These are phyloP conservation scores for Coemansia sp. DNA, from an alignment of 192 early-diverging fungal genomes.

Conservation along the genomic window DNA sequence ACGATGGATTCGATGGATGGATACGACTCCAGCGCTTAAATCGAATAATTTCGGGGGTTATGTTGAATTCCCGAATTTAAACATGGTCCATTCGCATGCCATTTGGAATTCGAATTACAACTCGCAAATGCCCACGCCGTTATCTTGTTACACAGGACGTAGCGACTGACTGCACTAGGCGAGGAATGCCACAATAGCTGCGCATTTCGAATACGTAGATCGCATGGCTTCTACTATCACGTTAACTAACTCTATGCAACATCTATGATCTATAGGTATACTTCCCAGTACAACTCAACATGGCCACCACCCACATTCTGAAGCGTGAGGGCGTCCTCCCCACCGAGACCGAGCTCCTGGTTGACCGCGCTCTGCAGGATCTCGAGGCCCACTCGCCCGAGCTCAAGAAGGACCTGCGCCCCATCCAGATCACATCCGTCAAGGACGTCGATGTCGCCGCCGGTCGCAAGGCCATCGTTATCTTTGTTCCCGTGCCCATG, in stretches of 20 bases:
- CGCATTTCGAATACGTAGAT: background rate
- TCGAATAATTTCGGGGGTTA: background rate
- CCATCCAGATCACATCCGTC: slow-evolving; percentile 90
- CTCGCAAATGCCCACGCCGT: background rate
- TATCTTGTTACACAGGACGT: background rate
- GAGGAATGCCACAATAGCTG: background rate
- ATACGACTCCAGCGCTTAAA: background rate
- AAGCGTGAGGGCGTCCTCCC: slow-evolving; percentile 53
- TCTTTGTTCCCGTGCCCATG: slow-evolving; percentile 96
- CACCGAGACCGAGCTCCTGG: slow-evolving; percentile 88
- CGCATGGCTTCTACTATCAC: background rate
- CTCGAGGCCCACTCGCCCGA: slow-evolving; percentile 94
- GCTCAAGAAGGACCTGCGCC: slow-evolving; percentile 94
- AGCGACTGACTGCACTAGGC: background rate
- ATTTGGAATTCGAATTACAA: background rate
- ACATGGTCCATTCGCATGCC: background rate
- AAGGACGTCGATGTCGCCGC: slow-evolving; percentile 97
- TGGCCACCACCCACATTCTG: slow-evolving; percentile 57
- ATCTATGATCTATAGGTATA: slow-evolving; percentile 18
- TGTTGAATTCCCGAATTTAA: background rate
- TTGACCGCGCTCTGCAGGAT: slow-evolving; percentile 95
- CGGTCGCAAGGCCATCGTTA: slow-evolving; percentile 94
- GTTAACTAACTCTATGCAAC: background rate
- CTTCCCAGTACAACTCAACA: slow-evolving; percentile 23
- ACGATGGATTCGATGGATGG: slow-evolving; percentile 1